Base-by-base conservation (phyloP, 192 early-diverging fungal genomes). In the Coemansia reversa region DNA sequence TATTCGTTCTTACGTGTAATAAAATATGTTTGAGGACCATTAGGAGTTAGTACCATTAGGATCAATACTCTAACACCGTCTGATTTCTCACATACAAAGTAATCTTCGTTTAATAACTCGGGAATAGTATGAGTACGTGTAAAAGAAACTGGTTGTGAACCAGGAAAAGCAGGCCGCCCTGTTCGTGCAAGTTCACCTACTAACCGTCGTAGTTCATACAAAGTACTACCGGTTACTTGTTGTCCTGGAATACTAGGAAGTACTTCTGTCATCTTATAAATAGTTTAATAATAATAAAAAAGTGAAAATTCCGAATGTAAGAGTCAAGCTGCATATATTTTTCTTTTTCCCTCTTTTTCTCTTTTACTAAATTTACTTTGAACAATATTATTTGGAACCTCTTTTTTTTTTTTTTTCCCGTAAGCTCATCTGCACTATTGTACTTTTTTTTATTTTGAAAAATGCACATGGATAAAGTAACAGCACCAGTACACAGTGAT, bases 41-140 rank as follows among this genome's bases (percentile, higher is more conserved):
- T 20, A 3, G 18, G 20, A 2, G 6, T 23, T 18, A 28, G 19
- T 1, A 67, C 12, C 62, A 76, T 71, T 6, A 73, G 82, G 0
- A 90, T 51, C 0, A 91, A 72, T 7, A 86, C 86, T 19, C 92
- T 87, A 6, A 89, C 69, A 23, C 92, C 93, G 70, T 93, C 91
- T 2, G 93, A 87, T 65, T 94, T 94, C 70, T 94, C 93, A 61
- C 89, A 87, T 0, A 94, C 91, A 70, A 86, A 87, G 68, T 87
- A 94, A 77, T 81, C 63, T 1, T 35, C 9, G 7, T 12, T 7
- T 20, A 67, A 53, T 12, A 81, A 68, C 32, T 60, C 59, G 1
- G 53, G 18, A 5, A 71, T 23, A 24, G 52, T 63, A 5, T 39
- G 20, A 2, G 48, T 32, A 12, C 61, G 65, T 18, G 65, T 81